Evolutionary conservation across 352 stramenopile genomes (phyloP), one percentile per base, ranked within the genome.

Genomic region (Pythium oligandrum): DNA sequence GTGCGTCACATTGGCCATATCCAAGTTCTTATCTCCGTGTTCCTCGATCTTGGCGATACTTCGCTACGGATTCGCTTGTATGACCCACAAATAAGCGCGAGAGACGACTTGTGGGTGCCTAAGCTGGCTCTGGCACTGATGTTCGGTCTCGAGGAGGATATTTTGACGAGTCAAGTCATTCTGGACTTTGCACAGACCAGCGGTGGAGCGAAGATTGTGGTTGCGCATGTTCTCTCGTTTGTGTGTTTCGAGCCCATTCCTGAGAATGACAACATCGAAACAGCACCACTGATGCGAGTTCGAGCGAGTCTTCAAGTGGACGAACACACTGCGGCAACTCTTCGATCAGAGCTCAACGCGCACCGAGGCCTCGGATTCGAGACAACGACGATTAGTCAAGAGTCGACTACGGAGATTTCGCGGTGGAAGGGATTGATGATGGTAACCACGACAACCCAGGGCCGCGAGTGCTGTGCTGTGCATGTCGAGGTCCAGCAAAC

Each of bases 11-110:
- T 88, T 12, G 57, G 50, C 0, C 59, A 66, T 33, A 45, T 61
- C 2, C 67, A 74, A 31, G 58, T 88, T 7, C 40, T 87, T 1
- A 11, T 87, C 4, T 64, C 68, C 30, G 43, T 70, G 4, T 75
- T 66, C 32, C 8, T 71, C 0, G 35, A 55, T 4, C 31, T 63
- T 1, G 17, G 56, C 5, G 53, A 48, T 6, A 59, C 54, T 10
- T 50, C 39, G 0, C 39, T 73, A 1, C 51, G 57, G 6, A 47
- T 81, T 7, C 46, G 64, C 4, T 69, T 77, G 33, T 86, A 88
- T 50, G 67, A 82, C 6, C 70, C 78, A 12, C 54, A 68, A n/a
- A 73, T 49, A 8, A 86, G 78, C 30, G 54, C 64, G 2, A 43
- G 56, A 5, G 60, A 44, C n/a, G 39, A 58, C 2, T 4, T 84